Conservation (phyloP, 2,329 filamentous ascomycete species). For the Colletotrichum chrysophilum region DNA sequence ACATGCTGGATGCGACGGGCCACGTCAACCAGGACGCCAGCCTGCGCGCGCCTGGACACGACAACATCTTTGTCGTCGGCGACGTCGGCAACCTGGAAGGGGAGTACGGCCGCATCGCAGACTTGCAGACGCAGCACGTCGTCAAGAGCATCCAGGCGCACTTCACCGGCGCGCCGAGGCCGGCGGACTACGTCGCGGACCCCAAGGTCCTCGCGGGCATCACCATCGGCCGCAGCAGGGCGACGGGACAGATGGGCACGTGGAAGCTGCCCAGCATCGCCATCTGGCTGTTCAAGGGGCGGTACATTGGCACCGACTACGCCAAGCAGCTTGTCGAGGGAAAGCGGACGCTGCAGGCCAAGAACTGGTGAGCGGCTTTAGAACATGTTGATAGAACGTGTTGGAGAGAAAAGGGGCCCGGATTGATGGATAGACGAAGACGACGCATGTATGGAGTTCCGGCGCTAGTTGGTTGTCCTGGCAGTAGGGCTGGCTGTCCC, state of each 20-base stretch:
- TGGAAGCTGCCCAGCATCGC: constrained; percentile 37
- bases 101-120: constrained; percentile 33
- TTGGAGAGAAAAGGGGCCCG: neutral
- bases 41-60: constrained; percentile 38
- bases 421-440: neutral
- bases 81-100: constrained; percentile 47
- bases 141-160: constrained; percentile 38
- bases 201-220: constrained; percentile 37
- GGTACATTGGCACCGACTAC: constrained; percentile 28
- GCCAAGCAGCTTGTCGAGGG: constrained; percentile 11
- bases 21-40: constrained; percentile 41
- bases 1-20: constrained; percentile 37
- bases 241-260: constrained; percentile 36
- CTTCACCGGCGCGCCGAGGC: constrained; percentile 29
- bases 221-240: constrained; percentile 44
- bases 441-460: neutral
- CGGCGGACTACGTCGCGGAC: constrained; percentile 27
- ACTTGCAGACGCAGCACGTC: constrained; percentile 37
- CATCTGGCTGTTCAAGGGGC: constrained; percentile 37
- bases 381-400: neutral
- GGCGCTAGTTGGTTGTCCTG: neutral
- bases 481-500: neutral
- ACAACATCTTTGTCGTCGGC: constrained; percentile 50
- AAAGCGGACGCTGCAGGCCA: constrained; percentile 6
- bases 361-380: neutral